Base-by-base conservation (phyloP, 345 rosid species). In the Abelmoschus esculentus region DNA sequence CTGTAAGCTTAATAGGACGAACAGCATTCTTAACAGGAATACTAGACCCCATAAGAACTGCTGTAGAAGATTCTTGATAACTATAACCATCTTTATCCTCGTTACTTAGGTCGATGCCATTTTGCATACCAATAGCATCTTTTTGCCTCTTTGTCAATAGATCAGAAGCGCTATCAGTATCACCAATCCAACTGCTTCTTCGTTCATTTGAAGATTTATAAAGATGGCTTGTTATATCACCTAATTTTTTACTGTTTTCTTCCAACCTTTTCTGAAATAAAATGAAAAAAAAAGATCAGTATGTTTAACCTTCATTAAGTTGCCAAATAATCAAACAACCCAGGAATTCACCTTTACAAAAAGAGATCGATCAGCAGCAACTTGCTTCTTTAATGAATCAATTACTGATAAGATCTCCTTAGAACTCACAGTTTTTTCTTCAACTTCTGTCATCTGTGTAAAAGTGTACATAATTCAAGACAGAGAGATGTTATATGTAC, bases 1-100 rank as follows among this genome's bases (percentile, higher is more conserved):
- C 99, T 26, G 87, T 76, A 46, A 95, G 87, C 74, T 90, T 95
- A 74, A 89, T 77, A 4, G 96, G 91, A 36, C 91, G 86, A 72
- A 90, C 83, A 59, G 89, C 82, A 80, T 83, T 87, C 76, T 89
- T 92, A 46, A 86, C 85, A 4, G 93, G 86, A 75, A 87, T 84
- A 81, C 87, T 84, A 18, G 93, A 85, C 69, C 98, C 98, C 76
- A 80, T 64, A 3, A 79, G 86, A 78, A 83, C 85, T 6, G 92
- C 80, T 12, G 87, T 84, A 66, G 82, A 85, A 63, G 76, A 69
- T 80, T 89, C 96, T 56, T 81, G 83, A 70, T 79, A 79, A 64
- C 78, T 75, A 40, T 82, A 65, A 77, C 78, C 70, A 72, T 83
- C 83, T 57, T 76, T 86, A 80, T 91, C 92, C 18, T 76, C 89